Base-by-base conservation (phyloP, 805 yeast genomes). In the Zygoascus flipseniorum region DNA sequence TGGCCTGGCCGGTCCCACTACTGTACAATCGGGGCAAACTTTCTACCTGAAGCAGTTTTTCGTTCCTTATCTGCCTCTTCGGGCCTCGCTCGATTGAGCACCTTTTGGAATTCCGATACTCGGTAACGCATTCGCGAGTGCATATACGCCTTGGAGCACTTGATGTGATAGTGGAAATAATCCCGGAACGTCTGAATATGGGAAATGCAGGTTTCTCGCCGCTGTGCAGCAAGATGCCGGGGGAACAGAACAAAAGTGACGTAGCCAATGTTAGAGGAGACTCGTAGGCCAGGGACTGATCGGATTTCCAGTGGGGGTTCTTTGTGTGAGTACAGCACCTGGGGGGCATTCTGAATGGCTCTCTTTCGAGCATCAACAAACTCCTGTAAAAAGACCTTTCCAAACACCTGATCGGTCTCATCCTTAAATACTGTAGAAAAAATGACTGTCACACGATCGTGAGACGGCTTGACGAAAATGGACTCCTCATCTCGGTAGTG, bases 101-200 rank as follows among this genome's bases (percentile, higher is more conserved):
- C 92, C 76, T 93, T 93, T 67, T 90, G 80, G 75, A 90, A 93
- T 64, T 95, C 93, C 61, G 86, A 83, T 23, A 93, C 98, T 65
- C 99, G 81, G 72, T 77, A 88, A 71, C 99, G 82, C 99, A 93
- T 93, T 76, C 99, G 84, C 50, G 96, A 89, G 71, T 93, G 99
- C 84, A 93, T 83, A 72, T 87, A 93, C 37, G 99, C 98, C 76
- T 93, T 93, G 56, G 97, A 89, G 70, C 97, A 92, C 73, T 93
- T 93, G 75, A 93, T 93, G 68, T 93, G 99, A 72, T 92, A 93
- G 70, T 93, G 99, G 85, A 93, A 93, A 73, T 92, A 93, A 66
- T 90, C 95, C 72, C 99, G 80, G 74, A 93, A 93, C 54, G 88
- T 76, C 65, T 89, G 89, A 65, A 93, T 86, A 69, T 90, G 97